A percentile compares a stretch with the other conserved stretches of the same genome.
Conservation (phyloP, 2,329 filamentous ascomycete species). For the Biscogniauxia sp. region DNA sequence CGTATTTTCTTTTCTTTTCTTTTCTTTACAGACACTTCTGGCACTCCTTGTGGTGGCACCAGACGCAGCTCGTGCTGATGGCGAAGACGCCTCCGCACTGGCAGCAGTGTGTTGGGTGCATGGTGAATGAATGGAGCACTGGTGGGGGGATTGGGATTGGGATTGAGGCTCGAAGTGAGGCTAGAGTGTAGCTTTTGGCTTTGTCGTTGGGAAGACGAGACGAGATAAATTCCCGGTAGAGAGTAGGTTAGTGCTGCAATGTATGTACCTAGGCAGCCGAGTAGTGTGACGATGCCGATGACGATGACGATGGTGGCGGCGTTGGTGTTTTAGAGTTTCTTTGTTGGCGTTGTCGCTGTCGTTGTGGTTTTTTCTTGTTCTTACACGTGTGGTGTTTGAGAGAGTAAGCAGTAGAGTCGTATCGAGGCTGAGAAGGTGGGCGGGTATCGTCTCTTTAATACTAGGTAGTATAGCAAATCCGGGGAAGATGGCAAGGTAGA, state of each 20-base stretch:
- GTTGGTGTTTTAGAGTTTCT: background rate
- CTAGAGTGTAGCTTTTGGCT: background rate
- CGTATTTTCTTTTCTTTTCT: too few species aligned
- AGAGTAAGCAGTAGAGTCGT: too few species aligned
- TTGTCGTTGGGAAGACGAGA: too few species aligned
- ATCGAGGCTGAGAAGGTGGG: background rate
- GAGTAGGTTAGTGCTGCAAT: too few species aligned
- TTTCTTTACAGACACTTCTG: conserved; percentile 25
- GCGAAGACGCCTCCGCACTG: conserved; percentile 32
- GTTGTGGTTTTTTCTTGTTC: too few species aligned
- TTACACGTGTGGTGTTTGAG: too few species aligned
- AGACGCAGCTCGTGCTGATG: conserved; percentile 30
- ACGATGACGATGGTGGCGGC: background rate
- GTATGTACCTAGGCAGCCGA: background rate
- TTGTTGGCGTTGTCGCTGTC: background rate
- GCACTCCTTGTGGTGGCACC: conserved; percentile 33
- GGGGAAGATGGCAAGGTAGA: background rate
- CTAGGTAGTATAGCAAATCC: background rate
- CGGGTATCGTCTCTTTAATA: background rate
- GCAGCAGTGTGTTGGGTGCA: conserved; percentile 31
- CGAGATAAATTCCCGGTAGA: too few species aligned
- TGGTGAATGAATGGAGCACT: conserved; percentile 10
- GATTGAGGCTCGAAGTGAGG: too few species aligned
- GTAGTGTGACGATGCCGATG: background rate
- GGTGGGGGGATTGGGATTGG: too few species aligned